Evolutionary conservation across 805 yeast genomes (phyloP).

Genomic region (Wickerhamiella allomyrinae): DNA sequence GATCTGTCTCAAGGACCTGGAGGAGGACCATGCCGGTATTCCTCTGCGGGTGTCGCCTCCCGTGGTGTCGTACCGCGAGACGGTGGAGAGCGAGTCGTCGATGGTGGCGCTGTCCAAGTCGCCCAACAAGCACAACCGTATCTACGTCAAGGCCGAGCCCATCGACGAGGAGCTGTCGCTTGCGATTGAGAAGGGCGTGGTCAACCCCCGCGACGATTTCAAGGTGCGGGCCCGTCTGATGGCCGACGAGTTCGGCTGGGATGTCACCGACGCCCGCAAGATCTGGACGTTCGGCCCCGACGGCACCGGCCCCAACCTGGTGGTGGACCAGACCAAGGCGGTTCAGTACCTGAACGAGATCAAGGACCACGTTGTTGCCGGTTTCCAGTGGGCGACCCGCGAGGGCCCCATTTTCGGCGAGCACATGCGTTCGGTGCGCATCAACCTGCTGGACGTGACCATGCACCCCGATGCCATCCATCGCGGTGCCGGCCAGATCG

Average conservation of each 20-base stretch:
- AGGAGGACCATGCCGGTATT: constrained; percentile 98
- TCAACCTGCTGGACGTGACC: constrained; percentile 97
- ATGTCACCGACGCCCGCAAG: constrained; percentile 99
- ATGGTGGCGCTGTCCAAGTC: constrained; percentile 96
- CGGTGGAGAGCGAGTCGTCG: constrained; percentile 85
- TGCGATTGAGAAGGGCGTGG: constrained; percentile 87
- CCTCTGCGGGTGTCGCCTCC: constrained; percentile 97
- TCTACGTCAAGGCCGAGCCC: constrained; percentile 95
- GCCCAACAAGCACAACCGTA: constrained; percentile 99
- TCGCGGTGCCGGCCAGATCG: constrained; percentile 99
- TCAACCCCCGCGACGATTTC: constrained; percentile 93
- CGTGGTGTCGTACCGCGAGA: constrained; percentile 97
- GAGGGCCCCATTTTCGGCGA: constrained; percentile 99
- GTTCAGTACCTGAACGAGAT: constrained; percentile 97
- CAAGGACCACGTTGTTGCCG: constrained; percentile 99
- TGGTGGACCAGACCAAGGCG: constrained; percentile 99
- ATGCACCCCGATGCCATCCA: constrained; percentile 99
- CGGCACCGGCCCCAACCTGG: constrained; percentile 96
- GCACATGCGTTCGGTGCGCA: constrained; percentile 87
- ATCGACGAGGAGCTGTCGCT: constrained; percentile 79
- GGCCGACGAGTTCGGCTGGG: constrained; percentile 99
- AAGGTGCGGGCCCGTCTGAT: constrained; percentile 96
- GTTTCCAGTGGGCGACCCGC: constrained; percentile 99
- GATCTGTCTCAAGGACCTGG: constrained; percentile 90
- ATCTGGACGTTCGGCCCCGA: constrained; percentile 99